These are phyloP conservation scores for Citrus reticulata DNA, from an alignment of 345 rosid genomes.

Conservation along the genomic window DNA sequence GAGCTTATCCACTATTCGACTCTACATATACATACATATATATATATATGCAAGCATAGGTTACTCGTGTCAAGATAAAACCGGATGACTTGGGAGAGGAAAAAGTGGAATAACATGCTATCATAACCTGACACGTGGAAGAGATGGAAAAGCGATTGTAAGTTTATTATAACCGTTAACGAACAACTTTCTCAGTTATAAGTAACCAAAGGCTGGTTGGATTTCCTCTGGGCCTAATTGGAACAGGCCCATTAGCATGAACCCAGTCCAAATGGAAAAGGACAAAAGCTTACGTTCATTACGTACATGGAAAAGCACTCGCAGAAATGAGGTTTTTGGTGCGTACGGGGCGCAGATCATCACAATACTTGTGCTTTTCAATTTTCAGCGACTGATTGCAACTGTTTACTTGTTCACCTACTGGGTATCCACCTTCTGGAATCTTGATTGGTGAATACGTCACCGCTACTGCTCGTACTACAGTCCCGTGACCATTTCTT, in stretches of 20 bases:
- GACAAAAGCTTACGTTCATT: accelerated
- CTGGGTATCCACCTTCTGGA: too few relatives aligned
- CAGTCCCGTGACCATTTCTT: background rate
- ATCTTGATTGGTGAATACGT: background rate
- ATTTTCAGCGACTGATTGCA: background rate
- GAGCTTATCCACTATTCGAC: constrained; percentile 5
- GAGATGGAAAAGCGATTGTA: background rate
- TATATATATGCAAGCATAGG: too few relatives aligned
- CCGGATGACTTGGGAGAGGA: background rate
- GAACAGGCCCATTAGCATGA: background rate
- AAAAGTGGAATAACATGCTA: too few relatives aligned
- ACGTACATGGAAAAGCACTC: too few relatives aligned
- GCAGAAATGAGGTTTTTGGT: background rate
- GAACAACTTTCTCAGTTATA: background rate
- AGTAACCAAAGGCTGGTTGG: too few relatives aligned
- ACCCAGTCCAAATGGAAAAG: background rate
- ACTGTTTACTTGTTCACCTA: constrained; percentile 10
- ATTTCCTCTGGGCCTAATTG: background rate
- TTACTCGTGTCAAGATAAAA: background rate
- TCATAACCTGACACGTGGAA: constrained; percentile 4
- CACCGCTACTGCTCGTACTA: background rate
- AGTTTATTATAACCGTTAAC: too few relatives aligned
- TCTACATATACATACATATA: too few relatives aligned
- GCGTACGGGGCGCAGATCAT: too few relatives aligned
- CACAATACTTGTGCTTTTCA: background rate